These are phyloP conservation scores for Alloascoidea hylecoeti DNA, from an alignment of 805 yeast species.

Conservation along the genomic window DNA sequence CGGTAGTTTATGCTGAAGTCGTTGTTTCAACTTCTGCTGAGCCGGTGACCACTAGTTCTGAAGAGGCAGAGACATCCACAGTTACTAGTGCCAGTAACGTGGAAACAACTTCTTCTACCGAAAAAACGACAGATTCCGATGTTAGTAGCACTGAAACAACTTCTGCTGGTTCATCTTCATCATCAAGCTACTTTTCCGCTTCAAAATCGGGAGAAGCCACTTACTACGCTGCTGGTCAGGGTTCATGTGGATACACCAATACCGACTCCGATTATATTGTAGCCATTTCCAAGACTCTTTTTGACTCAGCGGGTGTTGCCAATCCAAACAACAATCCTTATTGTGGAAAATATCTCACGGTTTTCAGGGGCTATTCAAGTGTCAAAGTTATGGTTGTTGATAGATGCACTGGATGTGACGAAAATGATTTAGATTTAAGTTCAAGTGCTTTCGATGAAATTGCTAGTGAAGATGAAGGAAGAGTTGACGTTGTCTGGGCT, in stretches of 20 bases:
- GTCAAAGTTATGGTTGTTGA: conserved; percentile 45
- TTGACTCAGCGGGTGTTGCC: conserved; percentile 24
- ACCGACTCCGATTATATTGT: conserved; percentile 33
- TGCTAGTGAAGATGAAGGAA: conserved; percentile 39
- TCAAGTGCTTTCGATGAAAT: conserved; percentile 40
- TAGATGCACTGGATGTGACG: conserved; percentile 38
- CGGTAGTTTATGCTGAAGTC: too few relatives aligned
- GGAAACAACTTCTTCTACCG: too few relatives aligned
- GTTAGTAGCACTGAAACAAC: too few relatives aligned
- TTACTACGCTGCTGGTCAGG: conserved; percentile 22
- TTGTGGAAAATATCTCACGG: conserved; percentile 38
- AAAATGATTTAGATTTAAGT: conserved; percentile 41
- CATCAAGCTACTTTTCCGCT: conserved; percentile 10
- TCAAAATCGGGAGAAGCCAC: conserved; percentile 19
- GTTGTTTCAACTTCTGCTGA: too few relatives aligned
- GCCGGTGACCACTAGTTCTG: too few relatives aligned
- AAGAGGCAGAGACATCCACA: too few relatives aligned
- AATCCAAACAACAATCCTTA: conserved; percentile 24
- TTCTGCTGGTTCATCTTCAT: too few relatives aligned
- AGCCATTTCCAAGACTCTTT: conserved; percentile 32
- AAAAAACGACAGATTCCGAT: too few relatives aligned
- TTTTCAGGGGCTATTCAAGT: conserved; percentile 31
- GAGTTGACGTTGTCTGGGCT: conserved; percentile 39
- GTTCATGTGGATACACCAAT: conserved; percentile 40
- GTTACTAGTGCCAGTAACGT: too few relatives aligned